Conservation (phyloP, 2,329 filamentous ascomycete species). For the Fusarium keratoplasticum region DNA sequence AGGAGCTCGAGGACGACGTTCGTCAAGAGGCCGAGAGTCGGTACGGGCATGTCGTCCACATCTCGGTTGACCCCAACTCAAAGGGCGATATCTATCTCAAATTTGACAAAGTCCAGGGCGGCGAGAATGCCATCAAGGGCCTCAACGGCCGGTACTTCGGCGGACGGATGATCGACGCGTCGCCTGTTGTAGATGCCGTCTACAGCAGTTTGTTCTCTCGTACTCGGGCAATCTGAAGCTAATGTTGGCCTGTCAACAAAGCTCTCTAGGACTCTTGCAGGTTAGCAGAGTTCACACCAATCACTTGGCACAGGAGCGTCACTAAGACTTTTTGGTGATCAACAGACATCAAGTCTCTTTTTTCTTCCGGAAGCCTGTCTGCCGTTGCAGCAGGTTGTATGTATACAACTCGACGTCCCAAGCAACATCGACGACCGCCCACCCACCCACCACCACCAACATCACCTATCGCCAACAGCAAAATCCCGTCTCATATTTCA, state of each 20-base stretch:
- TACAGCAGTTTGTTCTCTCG: slow-evolving; percentile 97
- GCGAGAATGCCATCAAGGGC: slow-evolving; percentile 97
- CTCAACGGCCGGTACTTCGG: slow-evolving; percentile 97
- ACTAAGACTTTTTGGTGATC: slow-evolving; percentile 44
- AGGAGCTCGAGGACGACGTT: slow-evolving; percentile 94
- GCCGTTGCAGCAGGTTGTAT: slow-evolving; percentile 10
- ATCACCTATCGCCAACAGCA: not conserved
- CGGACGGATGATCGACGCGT: slow-evolving; percentile 90
- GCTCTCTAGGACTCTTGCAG: slow-evolving; percentile 62
- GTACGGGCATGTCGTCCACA: slow-evolving; percentile 98
- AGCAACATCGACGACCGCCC: slow-evolving; percentile 20
- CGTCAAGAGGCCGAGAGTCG: slow-evolving; percentile 91
- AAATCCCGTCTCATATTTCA: slow-evolving; percentile 27
- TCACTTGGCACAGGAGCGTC: slow-evolving; percentile 34
- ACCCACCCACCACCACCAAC: not conserved
- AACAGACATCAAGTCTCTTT: slow-evolving; percentile 45
- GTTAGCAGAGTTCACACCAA: slow-evolving; percentile 49
- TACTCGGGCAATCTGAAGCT: slow-evolving; percentile 81
- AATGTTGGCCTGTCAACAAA: slow-evolving; percentile 61
- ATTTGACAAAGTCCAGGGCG: slow-evolving; percentile 94
- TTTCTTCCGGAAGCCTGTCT: slow-evolving; percentile 23
- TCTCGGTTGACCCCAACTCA: slow-evolving; percentile 92
- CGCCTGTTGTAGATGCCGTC: slow-evolving; percentile 97
- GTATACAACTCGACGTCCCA: not conserved
- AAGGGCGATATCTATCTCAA: slow-evolving; percentile 98